Evolutionary conservation across 805 yeast genomes (phyloP).

Genomic region (Candida coquimbonensis): DNA sequence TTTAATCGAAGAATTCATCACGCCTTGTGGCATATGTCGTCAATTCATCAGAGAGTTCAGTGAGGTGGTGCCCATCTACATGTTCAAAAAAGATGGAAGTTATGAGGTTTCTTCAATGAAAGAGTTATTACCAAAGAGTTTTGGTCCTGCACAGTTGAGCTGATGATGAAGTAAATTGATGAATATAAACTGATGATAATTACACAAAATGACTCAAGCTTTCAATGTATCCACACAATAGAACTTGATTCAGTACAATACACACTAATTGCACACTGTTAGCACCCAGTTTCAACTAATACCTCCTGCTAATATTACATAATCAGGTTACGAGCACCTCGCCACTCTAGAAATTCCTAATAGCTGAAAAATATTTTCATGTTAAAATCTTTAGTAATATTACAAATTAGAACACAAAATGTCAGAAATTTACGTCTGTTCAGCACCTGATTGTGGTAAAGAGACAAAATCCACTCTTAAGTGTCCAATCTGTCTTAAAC

Average conservation of each 20-base stretch:
- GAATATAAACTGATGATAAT: too few species aligned
- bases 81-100: slow-evolving; percentile 56
- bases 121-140: slow-evolving; percentile 73
- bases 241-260: too few species aligned
- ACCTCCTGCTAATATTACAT: too few species aligned
- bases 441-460: slow-evolving; percentile 79
- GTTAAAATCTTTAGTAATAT: neutral
- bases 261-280: too few species aligned
- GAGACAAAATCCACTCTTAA: slow-evolving; percentile 67
- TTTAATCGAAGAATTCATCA: slow-evolving; percentile 40
- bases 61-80: slow-evolving; percentile 48
- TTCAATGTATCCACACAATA: too few species aligned
- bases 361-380: neutral
- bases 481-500: slow-evolving; percentile 88
- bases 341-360: too few species aligned
- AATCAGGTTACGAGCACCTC: neutral
- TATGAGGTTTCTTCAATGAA: slow-evolving; percentile 41
- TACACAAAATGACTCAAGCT: too few species aligned
- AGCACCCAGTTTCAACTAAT: too few species aligned
- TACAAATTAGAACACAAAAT: neutral
- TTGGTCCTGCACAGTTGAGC: slow-evolving; percentile 61
- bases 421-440: slow-evolving; percentile 39
- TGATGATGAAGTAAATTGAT: too few species aligned
- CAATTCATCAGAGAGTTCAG: slow-evolving; percentile 85
- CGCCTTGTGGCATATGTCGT: slow-evolving; percentile 95